Percentiles rank a stretch among this genome's conserved stretches.
Evolutionary conservation across 2,329 filamentous ascomycete species (phyloP).

Genomic region (Whalleya microplaca): DNA sequence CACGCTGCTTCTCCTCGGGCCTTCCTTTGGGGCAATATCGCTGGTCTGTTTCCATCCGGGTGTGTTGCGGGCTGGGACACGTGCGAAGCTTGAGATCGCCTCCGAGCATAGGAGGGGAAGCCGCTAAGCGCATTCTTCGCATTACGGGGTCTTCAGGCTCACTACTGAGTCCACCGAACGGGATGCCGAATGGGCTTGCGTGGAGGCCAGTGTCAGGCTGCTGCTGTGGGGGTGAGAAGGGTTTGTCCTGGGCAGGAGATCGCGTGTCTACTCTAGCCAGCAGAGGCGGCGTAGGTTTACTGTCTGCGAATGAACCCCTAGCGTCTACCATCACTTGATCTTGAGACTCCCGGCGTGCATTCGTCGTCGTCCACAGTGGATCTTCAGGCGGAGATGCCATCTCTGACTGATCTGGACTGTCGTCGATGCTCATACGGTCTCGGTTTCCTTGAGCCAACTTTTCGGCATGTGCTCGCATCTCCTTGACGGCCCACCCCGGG

Average conservation of each 20-base stretch:
- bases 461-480: constrained; percentile 79
- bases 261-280: constrained; percentile 22
- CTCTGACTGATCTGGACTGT: constrained; percentile 39
- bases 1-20: constrained; percentile 54
- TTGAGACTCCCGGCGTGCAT: constrained; percentile 30
- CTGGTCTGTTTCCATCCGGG: constrained; percentile 81
- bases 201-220: constrained; percentile 48
- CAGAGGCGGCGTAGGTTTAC: constrained; percentile 31
- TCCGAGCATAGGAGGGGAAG: constrained; percentile 87
- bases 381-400: constrained; percentile 34
- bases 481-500: constrained; percentile 74
- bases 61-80: constrained; percentile 82
- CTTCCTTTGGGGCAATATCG: constrained; percentile 50
- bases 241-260: constrained; percentile 25
- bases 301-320: constrained; percentile 27
- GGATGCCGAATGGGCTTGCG: constrained; percentile 45
- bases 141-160: constrained; percentile 46
- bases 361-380: constrained; percentile 37
- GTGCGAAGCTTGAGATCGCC: constrained; percentile 77
- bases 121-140: constrained; percentile 53
- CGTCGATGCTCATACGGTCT: constrained; percentile 40
- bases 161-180: constrained; percentile 46
- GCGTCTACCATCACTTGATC: constrained; percentile 31
- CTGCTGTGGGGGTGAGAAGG: constrained; percentile 26
- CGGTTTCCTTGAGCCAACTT: constrained; percentile 58